Evolutionary conservation across 2,329 filamentous ascomycete species (phyloP), one percentile per base, ranked within the genome.

Genomic region (Colletotrichum navitas): DNA sequence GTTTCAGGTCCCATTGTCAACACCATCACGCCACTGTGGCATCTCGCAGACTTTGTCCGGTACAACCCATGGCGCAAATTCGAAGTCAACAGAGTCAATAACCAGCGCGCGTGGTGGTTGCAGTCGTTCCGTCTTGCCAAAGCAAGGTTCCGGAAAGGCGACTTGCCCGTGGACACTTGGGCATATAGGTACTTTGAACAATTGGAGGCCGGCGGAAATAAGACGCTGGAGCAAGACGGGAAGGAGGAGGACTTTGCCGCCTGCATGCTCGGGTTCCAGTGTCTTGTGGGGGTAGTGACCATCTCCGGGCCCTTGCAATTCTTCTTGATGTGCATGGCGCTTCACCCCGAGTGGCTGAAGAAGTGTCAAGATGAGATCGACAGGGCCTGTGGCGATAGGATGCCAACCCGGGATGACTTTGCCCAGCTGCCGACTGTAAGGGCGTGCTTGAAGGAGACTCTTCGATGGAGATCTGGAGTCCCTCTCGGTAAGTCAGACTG

Each of bases 341-440:
- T 87, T 73, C 83, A 88, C 73, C 87, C 87, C 0, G 82, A 85
- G 74, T 88, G 87, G 83, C 84, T 88, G 75, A 79, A 76, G 66
- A 85, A 84, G 75, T 84, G 86, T 6, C 87, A 90, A 76, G 86
- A 85, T 56, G 88, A 91, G 77, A 83, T 90, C 18, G 88, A 90
- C 74, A 78, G 82, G 11, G 85, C 89, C 1, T 88, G 86, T 66
- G 87, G 87, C 21, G 83, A 87, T 69, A 82, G 85, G 26, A 82
- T 89, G 80, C 88, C 88, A 0, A 85, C 79, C 18, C 82, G 86
- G 43, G 79, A 80, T 10, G 86, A 90, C 75, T 85, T 84, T 74
- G 79, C 84, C 2, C 78, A 84, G 21, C 78, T 90, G 26, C 88
- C 88, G 0, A 87, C 82, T 0, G 82, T 89, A 12, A 81, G 87